Base-by-base conservation (phyloP, 1,284 basidiomycete genomes). In the Chalciporus sp. region DNA sequence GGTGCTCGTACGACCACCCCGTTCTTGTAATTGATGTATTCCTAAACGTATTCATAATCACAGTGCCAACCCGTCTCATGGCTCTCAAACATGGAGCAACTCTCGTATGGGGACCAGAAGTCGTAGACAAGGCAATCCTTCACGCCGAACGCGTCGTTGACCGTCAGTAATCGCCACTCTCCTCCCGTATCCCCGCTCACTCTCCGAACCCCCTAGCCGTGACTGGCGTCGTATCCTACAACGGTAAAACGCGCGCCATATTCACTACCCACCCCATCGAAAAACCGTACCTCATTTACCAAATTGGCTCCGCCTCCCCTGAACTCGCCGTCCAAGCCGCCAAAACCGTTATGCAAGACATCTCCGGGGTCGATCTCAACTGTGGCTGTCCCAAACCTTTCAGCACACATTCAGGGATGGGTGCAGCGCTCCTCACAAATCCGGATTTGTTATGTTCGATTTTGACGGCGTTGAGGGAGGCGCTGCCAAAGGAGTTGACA, bases 321-420 rank as follows among this genome's bases (percentile, higher is more conserved):
- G 86, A 89, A 19, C 82, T 95, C 47, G 97, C 97, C 3, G 92
- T 95, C 1, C 81, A 95, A 74, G 96, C 97, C 0, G 94, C 96
- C 19, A 84, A 88, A 66, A 83, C 80, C 0, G 92, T 99, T 42
- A 81, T 89, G 69, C 79, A 92, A 49, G 97, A 99, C 66, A 88
- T 99, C 16, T 87, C 94, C 0, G 97, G 95, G 19, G 83, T 99
- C 65, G 95, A 96, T 71, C 84, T 97, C 59, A 97, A 96, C 71
- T 97, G 95, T 65, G 97, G 93, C 1, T 95, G 93, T 68, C 95
- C 95, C 0, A 97, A 98, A 66, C 90, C 94, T 1, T 99, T 99
- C 73, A 96, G 94, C 19, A 95, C 95, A 0, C 92, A 95, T 63
- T 77, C 88, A 0, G 96, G 97, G 1, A 98, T 99, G 95, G 97